Base-by-base conservation (phyloP, 805 yeast genomes). In the Metschnikowia reukaufii region DNA sequence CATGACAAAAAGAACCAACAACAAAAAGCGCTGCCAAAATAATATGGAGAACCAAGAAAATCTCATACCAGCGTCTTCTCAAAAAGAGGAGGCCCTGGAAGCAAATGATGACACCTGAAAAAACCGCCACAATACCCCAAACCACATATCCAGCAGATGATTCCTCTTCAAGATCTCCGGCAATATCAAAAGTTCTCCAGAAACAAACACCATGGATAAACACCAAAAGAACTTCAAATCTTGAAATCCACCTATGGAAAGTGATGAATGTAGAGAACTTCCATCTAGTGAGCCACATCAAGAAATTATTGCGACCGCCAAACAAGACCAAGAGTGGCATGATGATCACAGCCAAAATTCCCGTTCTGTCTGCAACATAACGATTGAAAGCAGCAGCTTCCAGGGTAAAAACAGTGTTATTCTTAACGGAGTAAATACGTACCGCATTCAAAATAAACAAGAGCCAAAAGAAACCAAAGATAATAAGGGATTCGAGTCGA, bases 21-120 rank as follows among this genome's bases (percentile, higher is more conserved):
- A 62, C 43, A 34, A 58, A 61, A 21, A 56, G 49, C 6, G 45
- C 44, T 0, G 64, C 65, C 49, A 62, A 50, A 7, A 49, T 16
- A 17, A 62, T 59, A 38, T 62, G 65, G n/a, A 59, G 4, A 6
- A 54, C 44, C 27, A 62, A 50, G 40, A 62, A 62, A n/a, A 40
- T 18, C 45, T 62, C 66, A 47, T 62, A 62, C 51, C 54, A 54
- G 15, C 41, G 44, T 27, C 64, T 47, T 36, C 65, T 48, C 17
- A 61, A 44, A 18, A 48, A 48, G 4, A 61, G 48, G 27, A 54
- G 46, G 10, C 55, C 55, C 31, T 52, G 57, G 44, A 56, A 47
- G 19, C 42, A 38, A 15, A 56, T 52, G 10, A 48, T 17, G 4
- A 46, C 45, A 13, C 59, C 58, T 9, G 48, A 34, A 4, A 44